Evolutionary conservation across 2,329 filamentous ascomycete genomes (phyloP), one percentile per base, ranked within the genome.

Genomic region (Colletotrichum sp.): DNA sequence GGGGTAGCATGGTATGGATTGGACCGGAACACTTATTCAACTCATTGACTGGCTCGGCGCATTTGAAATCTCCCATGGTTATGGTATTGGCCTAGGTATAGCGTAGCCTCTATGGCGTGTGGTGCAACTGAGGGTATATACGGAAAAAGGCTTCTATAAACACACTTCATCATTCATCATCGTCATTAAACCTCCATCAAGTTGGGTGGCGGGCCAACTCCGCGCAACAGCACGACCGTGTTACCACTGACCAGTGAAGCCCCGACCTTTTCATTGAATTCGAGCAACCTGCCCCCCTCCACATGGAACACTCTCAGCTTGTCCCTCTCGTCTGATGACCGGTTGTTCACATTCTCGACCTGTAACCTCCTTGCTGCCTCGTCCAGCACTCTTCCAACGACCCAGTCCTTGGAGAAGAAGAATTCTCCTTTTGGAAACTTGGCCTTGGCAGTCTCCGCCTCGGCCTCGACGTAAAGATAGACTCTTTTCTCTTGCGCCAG

Each of bases 251-350:
- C 91, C 75, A 98, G 88, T 32, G 89, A 89, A 69, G 89, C 88
- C 6, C 95, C 96, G 71, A 98, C 88, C 87, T 96, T 96, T 85
- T 98, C 96, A 29, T 91, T 92, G 81, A 98, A 99, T 76, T 97
- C 96, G 78, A 99, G 85, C 77, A 99, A 84, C 74, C 95, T 88
- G 0, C 97, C 97, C 0, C 94, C 95, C 82, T 99, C 96, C 1
- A 99, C 95, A 83, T 99, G 96, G 82, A 98, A 99, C 0, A 99
- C 92, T 11, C 97, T 88, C 78, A 99, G 84, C 84, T 94, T 94
- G 75, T 96, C 93, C 82, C 94, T 93, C 86, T 98, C 95, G 15
- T 93, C 90, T 4, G 90, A 91, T 1, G 92, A 93, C 79, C 94
- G 90, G 80, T 98, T 98, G 82, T 98, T 98, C 78, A 96, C 85